Base-by-base conservation (phyloP, 1,284 basidiomycete species). In the Moesziomyces sp. region DNA sequence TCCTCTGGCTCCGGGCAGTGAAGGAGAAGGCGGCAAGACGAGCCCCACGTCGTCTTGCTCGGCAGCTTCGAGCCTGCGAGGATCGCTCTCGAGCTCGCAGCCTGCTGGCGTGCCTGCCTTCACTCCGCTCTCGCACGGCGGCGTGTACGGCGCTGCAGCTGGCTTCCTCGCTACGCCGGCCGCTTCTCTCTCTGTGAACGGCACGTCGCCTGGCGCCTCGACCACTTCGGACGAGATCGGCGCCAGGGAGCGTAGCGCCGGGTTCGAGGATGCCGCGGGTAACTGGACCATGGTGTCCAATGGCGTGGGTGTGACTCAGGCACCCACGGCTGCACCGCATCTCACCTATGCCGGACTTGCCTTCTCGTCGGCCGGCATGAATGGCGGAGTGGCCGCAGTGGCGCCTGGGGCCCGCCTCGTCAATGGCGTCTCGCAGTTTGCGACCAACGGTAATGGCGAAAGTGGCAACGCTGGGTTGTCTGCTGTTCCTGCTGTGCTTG, bases 31-130 rank as follows among this genome's bases (percentile, higher is more conserved):
- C 23, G 61, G 59, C 49, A 70, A 70, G 59, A 55, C 53, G 24
- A 74, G 72, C 34, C 72, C 72, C 21, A 58, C 51, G 4, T 73
- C 70, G 35, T 64, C 70, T 6, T 54, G 48, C 28, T 70, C 72
- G 11, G 59, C 34, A 9, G 57, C 58, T 35, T 68, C 65, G 34
- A 66, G 66, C 47, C 26, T 64, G 26, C 64, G 48, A 28, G 71
- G 56, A 52, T 61, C 66, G 23, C 52, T 65, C 11, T 62, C 62
- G 10, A 57, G 57, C 52, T 62, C 61, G 30, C n/a, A 65, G 45
- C 65, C 66, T 2, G 35, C 34, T 5, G 65, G 71, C 18, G 52
- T 69, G 11, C 11, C 61, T 24, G 58, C 26, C 11, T 74, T 66
- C 59, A 66, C 66, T 4, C 66, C 66, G 11, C 55, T 74, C 24